These are phyloP conservation scores for Brassica napus DNA, from an alignment of 345 rosid genomes.

Conservation along the genomic window DNA sequence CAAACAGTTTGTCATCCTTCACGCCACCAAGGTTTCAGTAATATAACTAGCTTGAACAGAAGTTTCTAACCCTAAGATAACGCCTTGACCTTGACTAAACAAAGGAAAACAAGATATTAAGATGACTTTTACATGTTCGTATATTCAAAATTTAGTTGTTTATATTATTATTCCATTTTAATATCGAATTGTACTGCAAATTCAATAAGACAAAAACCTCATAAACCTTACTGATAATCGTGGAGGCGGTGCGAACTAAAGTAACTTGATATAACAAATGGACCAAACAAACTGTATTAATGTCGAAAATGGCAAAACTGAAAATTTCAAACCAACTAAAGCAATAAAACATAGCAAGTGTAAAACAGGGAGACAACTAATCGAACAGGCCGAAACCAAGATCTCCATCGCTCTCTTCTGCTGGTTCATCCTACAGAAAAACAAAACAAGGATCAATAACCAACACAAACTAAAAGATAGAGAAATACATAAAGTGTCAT, in stretches of 20 bases:
- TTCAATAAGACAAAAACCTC: background rate
- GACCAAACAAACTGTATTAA: slow-evolving; percentile 8
- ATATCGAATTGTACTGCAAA: background rate
- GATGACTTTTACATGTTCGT: too few relatives aligned
- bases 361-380: slow-evolving; percentile 28
- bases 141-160: too few relatives aligned
- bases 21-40: slow-evolving; percentile 3
- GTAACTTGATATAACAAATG: slow-evolving; percentile 11
- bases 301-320: slow-evolving; percentile 21
- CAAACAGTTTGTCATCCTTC: slow-evolving; percentile 12
- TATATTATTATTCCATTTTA: background rate
- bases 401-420: slow-evolving; percentile 84
- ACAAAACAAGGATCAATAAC: background rate
- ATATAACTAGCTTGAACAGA: slow-evolving; percentile 3
- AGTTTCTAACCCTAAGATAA: too few relatives aligned
- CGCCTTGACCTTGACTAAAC: too few relatives aligned
- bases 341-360: background rate
- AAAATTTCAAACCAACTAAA: slow-evolving; percentile 27
- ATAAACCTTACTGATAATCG: background rate
- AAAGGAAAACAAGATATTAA: too few relatives aligned
- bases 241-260: background rate
- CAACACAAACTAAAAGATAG: background rate
- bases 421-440: slow-evolving; percentile 51
- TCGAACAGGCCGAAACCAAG: slow-evolving; percentile 88
- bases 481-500: background rate